Evolutionary conservation across 345 rosid genomes (phyloP), one percentile per base, ranked within the genome.

Genomic region (Kernera saxatilis): DNA sequence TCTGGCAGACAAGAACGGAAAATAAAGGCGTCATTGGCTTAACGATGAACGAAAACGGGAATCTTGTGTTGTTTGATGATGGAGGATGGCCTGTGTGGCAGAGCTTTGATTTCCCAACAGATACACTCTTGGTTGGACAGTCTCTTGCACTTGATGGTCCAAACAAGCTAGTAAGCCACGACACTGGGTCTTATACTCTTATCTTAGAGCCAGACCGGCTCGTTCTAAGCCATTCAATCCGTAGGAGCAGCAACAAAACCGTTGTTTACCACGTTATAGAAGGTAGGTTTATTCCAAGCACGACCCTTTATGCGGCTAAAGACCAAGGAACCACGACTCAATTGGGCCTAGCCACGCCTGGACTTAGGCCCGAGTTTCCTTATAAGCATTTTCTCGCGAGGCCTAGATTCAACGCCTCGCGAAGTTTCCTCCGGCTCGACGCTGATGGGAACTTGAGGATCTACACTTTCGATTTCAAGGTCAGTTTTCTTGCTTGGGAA

Each of bases 1-100:
- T 81, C 0, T 87, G 93, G 91, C 86, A 87, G 36, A 82, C 88
- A 32, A 75, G 33, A 71, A 87, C 93, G 0, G 73, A 82, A 18
- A 81, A 82, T 44, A 86, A 81, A 58, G 89, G 85, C 2, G 93
- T 87, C 3, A 75, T 78, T 0, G 86, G 86, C 0, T 72, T 86
- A 73, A 40, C 72, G 17, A 4, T 90, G 51, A 77, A 78, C 0
- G 43, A 78, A 1, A 84, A 71, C 12, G 91, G 93, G 1, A 84
- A 86, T 78, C 72, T 87, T 67, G 88, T 87, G 50, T 78, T 90
- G 14, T 67, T 50, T 32, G 82, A 85, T 36, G 49, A 84, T 1
- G 74, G 62, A 33, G 86, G 85, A 11, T 77, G 64, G 2, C 79
- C 74, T 9, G 61, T 84, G 21, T 87, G 89, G 89, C 87, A 86